phyloP scores from a whole-genome alignment of 331 rosid species.

The Acacia pycnantha region DNA sequence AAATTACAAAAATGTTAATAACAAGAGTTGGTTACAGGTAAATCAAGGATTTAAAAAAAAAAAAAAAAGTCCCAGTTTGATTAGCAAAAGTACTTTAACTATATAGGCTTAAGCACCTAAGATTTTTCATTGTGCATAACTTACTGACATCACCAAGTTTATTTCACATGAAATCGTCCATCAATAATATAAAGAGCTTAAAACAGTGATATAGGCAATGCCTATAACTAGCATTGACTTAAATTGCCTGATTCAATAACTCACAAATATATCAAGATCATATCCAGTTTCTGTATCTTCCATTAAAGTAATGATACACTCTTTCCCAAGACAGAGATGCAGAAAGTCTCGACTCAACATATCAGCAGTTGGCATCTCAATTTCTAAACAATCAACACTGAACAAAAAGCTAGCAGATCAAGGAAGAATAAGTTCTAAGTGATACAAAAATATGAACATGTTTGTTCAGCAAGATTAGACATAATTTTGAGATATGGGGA shows the following conservation, averaged over 20 bases:
- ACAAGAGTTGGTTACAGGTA: neutral
- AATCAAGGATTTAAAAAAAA: neutral
- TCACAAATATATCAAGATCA: neutral
- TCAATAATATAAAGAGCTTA: neutral
- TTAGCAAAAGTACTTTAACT: neutral
- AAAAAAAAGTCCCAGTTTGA: neutral
- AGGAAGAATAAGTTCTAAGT: neutral
- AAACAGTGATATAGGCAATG: neutral
- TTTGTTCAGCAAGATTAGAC: neutral
- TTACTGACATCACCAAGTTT: neutral
- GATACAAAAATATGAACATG: neutral
- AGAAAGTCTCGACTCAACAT: neutral
- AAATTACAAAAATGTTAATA: neutral
- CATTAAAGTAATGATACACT: neutral
- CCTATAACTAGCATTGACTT: neutral
- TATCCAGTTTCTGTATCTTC: slow-evolving; percentile 1
- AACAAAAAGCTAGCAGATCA: neutral
- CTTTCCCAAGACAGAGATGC: neutral
- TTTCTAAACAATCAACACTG: neutral
- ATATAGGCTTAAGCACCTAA: neutral
- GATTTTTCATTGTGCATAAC: neutral
- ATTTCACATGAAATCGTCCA: neutral
- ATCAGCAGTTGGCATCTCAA: neutral
- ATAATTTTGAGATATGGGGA: neutral
- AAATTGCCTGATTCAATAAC: neutral